These are phyloP conservation scores for Xylariaceae sp. DNA, from an alignment of 2,329 filamentous ascomycete species.

Conservation along the genomic window DNA sequence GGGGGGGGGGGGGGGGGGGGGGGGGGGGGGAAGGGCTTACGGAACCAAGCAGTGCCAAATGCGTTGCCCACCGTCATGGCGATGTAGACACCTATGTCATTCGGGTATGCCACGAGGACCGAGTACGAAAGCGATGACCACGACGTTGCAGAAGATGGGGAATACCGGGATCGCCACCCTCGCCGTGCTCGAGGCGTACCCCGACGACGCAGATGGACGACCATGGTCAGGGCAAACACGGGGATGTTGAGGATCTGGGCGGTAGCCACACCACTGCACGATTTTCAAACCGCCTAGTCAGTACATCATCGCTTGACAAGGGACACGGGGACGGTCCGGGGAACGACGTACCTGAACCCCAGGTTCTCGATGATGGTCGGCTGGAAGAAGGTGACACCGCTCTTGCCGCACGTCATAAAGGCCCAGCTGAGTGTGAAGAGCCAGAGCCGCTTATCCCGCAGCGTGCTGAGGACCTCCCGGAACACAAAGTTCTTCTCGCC, in stretches of 20 bases:
- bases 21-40: no score
- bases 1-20: no score
- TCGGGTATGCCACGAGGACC: conserved; percentile 37
- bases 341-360: conserved; percentile 30
- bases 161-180: no score
- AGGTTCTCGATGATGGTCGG: conserved; percentile 32
- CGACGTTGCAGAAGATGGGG: conserved; percentile 32
- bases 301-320: no score
- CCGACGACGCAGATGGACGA: no score
- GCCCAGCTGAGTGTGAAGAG: conserved; percentile 39
- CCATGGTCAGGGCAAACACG: conserved; percentile 31
- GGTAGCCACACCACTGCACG: conserved; percentile 36
- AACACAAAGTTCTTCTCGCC: conserved; percentile 32
- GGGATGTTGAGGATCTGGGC: conserved; percentile 43
- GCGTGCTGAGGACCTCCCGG: conserved; percentile 29
- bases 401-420: conserved; percentile 37
- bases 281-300: no score
- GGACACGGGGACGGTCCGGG: no score
- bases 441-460: conserved; percentile 35
- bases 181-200: no score
- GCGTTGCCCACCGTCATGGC: conserved; percentile 37
- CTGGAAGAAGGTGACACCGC: conserved; percentile 35
- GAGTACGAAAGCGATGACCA: conserved; percentile 38
- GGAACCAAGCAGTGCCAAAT: conserved; percentile 35
- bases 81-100: conserved; percentile 37